phyloP scores from a whole-genome alignment of 2,329 filamentous ascomycete species.

The Colletotrichum nymphaeae region DNA sequence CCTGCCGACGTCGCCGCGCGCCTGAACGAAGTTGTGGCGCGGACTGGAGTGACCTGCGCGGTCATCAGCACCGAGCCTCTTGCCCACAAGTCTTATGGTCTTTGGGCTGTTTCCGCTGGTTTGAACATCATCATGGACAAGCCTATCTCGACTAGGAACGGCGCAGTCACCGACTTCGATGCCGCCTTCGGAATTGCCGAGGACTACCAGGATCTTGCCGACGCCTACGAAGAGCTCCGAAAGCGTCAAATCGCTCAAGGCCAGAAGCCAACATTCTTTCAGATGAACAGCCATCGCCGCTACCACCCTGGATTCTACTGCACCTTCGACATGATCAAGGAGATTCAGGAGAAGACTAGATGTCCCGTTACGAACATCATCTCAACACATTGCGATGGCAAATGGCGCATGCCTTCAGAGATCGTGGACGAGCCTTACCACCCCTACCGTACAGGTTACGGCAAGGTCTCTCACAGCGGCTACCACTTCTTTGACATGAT shows the following conservation, averaged over 20 bases:
- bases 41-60: background rate
- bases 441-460: constrained; percentile 10
- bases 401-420: constrained; percentile 11
- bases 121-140: constrained; percentile 28
- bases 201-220: constrained; percentile 14
- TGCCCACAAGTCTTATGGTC: constrained; percentile 19
- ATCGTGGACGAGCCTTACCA: constrained; percentile 16
- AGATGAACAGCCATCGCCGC: constrained; percentile 22
- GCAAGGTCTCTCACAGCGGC: constrained; percentile 26
- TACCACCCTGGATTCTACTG: constrained; percentile 22
- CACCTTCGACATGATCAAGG: constrained; percentile 10
- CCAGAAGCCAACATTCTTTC: constrained; percentile 7
- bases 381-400: constrained; percentile 16
- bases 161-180: background rate
- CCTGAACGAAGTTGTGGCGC: background rate
- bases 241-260: background rate
- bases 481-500: constrained; percentile 18
- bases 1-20: background rate
- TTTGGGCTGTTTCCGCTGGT: constrained; percentile 18
- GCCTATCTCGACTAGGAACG: constrained; percentile 17
- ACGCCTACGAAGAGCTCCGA: constrained; percentile 17
- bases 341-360: constrained; percentile 3
- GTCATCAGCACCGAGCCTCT: constrained; percentile 18
- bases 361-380: constrained; percentile 21
- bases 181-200: constrained; percentile 15